Conservation (phyloP, 164 flowering plant species). For the Kingdonia uniflora region DNA sequence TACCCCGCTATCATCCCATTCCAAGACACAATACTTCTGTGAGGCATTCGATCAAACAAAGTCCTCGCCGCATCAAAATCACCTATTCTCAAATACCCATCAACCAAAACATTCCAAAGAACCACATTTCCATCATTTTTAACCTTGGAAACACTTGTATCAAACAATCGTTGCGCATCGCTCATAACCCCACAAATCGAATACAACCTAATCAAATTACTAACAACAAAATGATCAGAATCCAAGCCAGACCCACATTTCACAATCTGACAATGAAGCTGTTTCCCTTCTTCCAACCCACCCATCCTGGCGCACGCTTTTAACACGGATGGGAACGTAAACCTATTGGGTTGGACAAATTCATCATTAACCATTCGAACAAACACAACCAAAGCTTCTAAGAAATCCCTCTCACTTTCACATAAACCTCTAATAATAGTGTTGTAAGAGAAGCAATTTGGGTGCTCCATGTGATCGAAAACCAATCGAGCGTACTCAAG, state of each 20-base stretch:
- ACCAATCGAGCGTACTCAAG: slow-evolving; percentile 25
- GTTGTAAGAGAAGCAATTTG: slow-evolving; percentile 48
- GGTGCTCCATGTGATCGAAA: slow-evolving; percentile 26
- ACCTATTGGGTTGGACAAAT: slow-evolving; percentile 26
- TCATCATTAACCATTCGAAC: slow-evolving; percentile 23
- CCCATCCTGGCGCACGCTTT: slow-evolving; percentile 33
- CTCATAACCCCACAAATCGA: slow-evolving; percentile 32
- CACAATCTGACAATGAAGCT: slow-evolving; percentile 33
- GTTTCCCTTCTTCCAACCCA: slow-evolving; percentile 33
- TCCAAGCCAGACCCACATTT: slow-evolving; percentile 26
- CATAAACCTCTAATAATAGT: slow-evolving; percentile 43
- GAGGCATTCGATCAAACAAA: slow-evolving; percentile 48
- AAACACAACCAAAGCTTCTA: slow-evolving; percentile 28
- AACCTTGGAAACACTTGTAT: slow-evolving; percentile 1
- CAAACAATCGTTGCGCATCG: slow-evolving; percentile 29
- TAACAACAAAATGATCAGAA: slow-evolving; percentile 38
- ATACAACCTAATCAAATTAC: slow-evolving; percentile 43
- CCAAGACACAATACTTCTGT: slow-evolving; percentile 62
- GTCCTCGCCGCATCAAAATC: slow-evolving; percentile 24
- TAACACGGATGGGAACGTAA: slow-evolving; percentile 45
- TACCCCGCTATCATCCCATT: slow-evolving; percentile 58
- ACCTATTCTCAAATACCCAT: slow-evolving; percentile 44
- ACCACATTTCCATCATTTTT: slow-evolving; percentile 32
- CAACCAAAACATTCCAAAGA: slow-evolving; percentile 61
- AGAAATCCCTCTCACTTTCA: slow-evolving; percentile 19